Evolutionary conservation across 163 green algal genomes (phyloP), one percentile per base, ranked within the genome.

Genomic region (Chlamydomonas reinhardtii): DNA sequence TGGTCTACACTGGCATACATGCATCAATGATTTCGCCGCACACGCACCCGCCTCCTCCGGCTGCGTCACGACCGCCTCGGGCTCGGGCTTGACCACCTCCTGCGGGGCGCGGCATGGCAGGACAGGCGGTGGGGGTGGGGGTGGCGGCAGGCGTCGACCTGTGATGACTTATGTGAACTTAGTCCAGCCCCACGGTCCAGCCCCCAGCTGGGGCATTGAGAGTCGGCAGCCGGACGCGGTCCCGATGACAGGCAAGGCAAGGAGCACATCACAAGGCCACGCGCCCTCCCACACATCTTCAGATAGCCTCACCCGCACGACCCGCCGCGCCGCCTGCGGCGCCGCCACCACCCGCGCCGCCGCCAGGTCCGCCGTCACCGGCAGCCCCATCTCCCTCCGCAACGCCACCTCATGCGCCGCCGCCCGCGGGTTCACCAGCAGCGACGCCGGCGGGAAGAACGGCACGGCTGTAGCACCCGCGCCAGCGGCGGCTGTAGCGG

Each of bases 261-360:
- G 43, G n/a, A n/a, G n/a, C n/a, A n/a, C n/a, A n/a, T n/a, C n/a
- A n/a, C n/a, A n/a, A n/a, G n/a, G n/a, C n/a, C n/a, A n/a, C n/a
- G n/a, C n/a, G n/a, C n/a, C n/a, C n/a, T n/a, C n/a, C n/a, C n/a
- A n/a, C n/a, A n/a, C n/a, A n/a, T n/a, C n/a, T n/a, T n/a, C n/a
- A n/a, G n/a, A n/a, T n/a, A n/a, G n/a, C n/a, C 73, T 19, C 34
- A 86, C 79, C 69, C 35, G 32, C 34, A 86, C 56, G 29, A 86
- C 70, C 69, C 64, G 54, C 6, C 79, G 69, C 8, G 79, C 25
- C 4, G 52, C 22, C 56, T 79, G 65, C 32, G 69, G 79, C 25
- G 34, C 69, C 35, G 70, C 34, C 52, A 79, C 19, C 34, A 4
- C 20, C 8, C 31, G 34, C 24, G 70, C 79, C 32, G 69, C 79